Evolutionary conservation across 345 rosid genomes (phyloP).

Genomic region (Eutrema japonicum): DNA sequence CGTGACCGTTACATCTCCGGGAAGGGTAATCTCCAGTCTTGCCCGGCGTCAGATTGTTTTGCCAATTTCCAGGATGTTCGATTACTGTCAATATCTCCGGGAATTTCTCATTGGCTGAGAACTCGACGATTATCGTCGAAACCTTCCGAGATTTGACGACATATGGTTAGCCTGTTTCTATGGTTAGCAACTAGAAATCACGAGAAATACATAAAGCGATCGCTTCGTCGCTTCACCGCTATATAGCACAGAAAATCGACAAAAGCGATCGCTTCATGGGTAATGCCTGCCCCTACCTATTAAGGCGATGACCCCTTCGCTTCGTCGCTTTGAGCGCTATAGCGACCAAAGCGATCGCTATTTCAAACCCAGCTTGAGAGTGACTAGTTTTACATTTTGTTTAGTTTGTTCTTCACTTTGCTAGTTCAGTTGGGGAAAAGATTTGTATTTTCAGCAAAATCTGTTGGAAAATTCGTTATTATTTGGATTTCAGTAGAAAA

Average conservation of each 20-base stretch:
- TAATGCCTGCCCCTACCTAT: no score
- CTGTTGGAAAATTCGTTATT: background rate
- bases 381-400: conserved; percentile 5
- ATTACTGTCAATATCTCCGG: conserved; percentile 71
- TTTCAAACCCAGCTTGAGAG: background rate
- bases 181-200: no score
- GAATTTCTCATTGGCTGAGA: conserved; percentile 65
- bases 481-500: background rate
- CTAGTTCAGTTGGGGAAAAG: background rate
- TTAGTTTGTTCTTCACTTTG: background rate
- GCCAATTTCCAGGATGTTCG: conserved; percentile 63
- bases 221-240: no score
- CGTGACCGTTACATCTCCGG: conserved; percentile 72
- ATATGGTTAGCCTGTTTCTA: no score
- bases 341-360: no score
- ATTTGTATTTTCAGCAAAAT: background rate
- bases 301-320: no score
- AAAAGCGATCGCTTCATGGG: no score
- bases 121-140: conserved; percentile 67
- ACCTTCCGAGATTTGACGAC: conserved; percentile 44
- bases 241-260: no score
- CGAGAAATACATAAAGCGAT: no score
- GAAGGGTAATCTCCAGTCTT: conserved; percentile 69
- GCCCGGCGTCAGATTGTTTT: conserved; percentile 69
- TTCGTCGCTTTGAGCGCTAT: no score